Evolutionary conservation across 257 asterid genomes (phyloP).

Genomic region (Solanum sparsipilum): DNA sequence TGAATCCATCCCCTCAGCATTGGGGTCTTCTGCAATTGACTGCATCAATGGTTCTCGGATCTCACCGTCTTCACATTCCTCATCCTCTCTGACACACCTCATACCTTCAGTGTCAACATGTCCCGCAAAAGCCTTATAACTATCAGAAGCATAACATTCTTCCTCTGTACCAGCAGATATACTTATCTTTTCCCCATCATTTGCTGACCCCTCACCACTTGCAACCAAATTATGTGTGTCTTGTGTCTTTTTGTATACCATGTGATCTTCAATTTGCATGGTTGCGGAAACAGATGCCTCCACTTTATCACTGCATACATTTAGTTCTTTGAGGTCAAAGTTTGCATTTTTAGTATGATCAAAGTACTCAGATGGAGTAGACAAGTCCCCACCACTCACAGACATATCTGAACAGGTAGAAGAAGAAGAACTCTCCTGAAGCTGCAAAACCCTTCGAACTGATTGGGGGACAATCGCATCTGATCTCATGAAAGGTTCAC

Average conservation of each 20-base stretch:
- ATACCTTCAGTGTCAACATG: neutral
- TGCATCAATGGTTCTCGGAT: slow-evolving; percentile 39
- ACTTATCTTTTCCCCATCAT: neutral
- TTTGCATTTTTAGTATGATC: slow-evolving; percentile 6
- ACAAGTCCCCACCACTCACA: neutral
- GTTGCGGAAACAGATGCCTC: neutral
- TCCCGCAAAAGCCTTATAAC: too few species aligned
- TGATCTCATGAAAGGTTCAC: neutral
- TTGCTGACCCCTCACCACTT: neutral
- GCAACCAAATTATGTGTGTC: neutral
- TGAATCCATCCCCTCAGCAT: slow-evolving; percentile 5
- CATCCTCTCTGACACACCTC: slow-evolving; percentile 14
- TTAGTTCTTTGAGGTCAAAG: slow-evolving; percentile 11
- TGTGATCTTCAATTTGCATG: slow-evolving; percentile 7
- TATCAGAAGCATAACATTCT: slow-evolving; percentile 11
- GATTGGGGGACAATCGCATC: too few species aligned
- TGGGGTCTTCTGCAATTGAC: neutral
- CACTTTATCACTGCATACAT: slow-evolving; percentile 6
- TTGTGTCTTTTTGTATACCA: slow-evolving; percentile 5
- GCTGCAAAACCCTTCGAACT: too few species aligned
- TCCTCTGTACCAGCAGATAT: slow-evolving; percentile 14
- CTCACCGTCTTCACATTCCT: slow-evolving; percentile 82
- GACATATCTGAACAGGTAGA: too few species aligned
- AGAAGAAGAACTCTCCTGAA: too few species aligned
- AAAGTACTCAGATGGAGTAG: slow-evolving; percentile 38